Percentiles rank a stretch among this genome's conserved stretches.
These are phyloP conservation scores for Chenopodium suecicum DNA, from an alignment of 148 eudicot species.

Conservation along the genomic window DNA sequence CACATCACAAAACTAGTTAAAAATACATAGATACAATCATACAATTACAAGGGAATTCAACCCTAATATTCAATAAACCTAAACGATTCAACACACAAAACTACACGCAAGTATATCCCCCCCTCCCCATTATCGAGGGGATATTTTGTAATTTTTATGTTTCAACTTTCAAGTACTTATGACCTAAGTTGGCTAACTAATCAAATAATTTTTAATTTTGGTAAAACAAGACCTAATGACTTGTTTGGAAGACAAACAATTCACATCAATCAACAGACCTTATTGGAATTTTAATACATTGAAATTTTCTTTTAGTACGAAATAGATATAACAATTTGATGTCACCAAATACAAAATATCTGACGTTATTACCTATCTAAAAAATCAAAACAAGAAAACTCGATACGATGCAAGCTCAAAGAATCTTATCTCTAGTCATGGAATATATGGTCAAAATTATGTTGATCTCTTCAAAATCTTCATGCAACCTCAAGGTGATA, in stretches of 20 bases:
- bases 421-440: neutral
- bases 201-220: too few relatives aligned
- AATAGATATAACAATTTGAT: neutral
- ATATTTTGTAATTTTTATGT: too few relatives aligned
- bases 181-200: too few relatives aligned
- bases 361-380: neutral
- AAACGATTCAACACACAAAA: too few relatives aligned
- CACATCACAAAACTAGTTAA: neutral
- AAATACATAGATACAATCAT: neutral
- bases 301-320: neutral
- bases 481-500: neutral
- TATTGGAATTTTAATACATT: neutral
- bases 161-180: too few relatives aligned
- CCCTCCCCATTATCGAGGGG: too few relatives aligned
- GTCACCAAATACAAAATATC: neutral
- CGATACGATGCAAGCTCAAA: neutral
- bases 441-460: constrained; percentile 5
- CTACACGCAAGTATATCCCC: too few relatives aligned
- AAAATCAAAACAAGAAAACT: neutral
- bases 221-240: too few relatives aligned
- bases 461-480: neutral
- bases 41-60: neutral
- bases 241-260: too few relatives aligned
- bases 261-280: neutral
- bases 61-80: neutral